Evolutionary conservation across 2,329 filamentous ascomycete genomes (phyloP), one percentile per base, ranked within the genome.

Genomic region (Torrubiellomyces zombiae): DNA sequence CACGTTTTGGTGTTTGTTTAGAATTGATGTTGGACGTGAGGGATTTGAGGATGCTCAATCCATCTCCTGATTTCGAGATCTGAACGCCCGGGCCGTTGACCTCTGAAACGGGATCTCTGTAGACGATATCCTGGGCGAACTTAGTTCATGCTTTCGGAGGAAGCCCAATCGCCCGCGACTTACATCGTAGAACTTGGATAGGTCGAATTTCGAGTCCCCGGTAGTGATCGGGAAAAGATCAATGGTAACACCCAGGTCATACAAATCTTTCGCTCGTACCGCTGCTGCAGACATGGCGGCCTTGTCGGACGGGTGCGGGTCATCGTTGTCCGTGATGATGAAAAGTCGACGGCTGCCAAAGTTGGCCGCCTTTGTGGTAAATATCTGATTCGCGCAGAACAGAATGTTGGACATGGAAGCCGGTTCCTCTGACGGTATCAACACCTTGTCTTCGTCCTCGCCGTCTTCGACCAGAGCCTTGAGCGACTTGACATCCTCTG

Each of bases 361-460:
- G 43, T 94, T 95, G 11, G 89, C 74, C 0, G 89, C 85, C 46
- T 79, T 92, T 3, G 81, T 93, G 1, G 85, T 93, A 45, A 98
- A 94, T 25, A 95, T 79, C 43, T 94, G 83, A 37, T 95, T 95
- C 18, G 83, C 86, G 39, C 85, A 92, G 45, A 94, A 94, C 2
- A 98, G 61, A 3, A 98, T 65, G 39, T 85, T 92, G 7, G 80
- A 71, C 75, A 98, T 92, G 17, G 74, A 72, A 1, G 78, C 73
- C 2, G 63, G 56, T 28, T 85, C 71, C 4, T 66, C 55, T 0
- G 79, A 68, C 2, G 85, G 74, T 5, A 63, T 61, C 18, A 95
- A 53, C 4, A 94, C 53, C 7, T 73, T 63, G 3, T 71, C 60
- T 1, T 70, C 65, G 29, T 77, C 72, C 21, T 81, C 75, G 16